Evolutionary conservation across 257 asterid species (phyloP).

Genomic region (Solanum pinnatisectum): DNA sequence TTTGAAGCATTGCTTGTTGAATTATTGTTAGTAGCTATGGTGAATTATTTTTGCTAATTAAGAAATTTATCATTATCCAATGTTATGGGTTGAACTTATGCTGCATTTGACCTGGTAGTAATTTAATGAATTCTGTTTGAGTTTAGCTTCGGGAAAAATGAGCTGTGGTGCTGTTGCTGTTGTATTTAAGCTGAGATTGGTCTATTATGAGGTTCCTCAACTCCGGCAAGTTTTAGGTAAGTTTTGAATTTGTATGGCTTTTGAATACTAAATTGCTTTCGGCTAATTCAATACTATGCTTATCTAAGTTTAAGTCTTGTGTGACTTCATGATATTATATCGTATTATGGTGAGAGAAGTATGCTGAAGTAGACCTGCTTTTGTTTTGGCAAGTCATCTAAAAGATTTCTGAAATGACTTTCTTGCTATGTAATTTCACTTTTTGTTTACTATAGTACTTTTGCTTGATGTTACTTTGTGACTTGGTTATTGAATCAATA

Average conservation of each 20-base stretch:
- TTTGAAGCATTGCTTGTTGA: background rate
- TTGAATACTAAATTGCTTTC: background rate
- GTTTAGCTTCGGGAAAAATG: background rate
- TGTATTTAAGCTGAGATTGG: background rate
- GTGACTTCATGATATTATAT: background rate
- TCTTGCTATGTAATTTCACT: background rate
- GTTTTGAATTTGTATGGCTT: background rate
- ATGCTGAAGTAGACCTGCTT: background rate
- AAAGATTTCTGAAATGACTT: background rate
- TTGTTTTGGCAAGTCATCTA: no score
- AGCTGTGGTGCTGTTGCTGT: background rate
- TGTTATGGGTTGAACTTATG: background rate
- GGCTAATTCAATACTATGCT: background rate
- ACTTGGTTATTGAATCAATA: background rate
- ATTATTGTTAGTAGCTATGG: background rate
- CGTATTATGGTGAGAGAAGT: background rate
- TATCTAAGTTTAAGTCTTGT: background rate
- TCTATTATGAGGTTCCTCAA: background rate
- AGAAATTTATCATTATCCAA: background rate
- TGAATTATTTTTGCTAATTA: no score
- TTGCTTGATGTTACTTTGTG: background rate
- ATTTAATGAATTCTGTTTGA: background rate
- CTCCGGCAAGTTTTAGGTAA: background rate
- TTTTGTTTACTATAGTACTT: background rate
- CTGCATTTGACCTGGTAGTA: background rate